Base-by-base conservation (phyloP, 345 rosid species). In the Salix suchowensis region DNA sequence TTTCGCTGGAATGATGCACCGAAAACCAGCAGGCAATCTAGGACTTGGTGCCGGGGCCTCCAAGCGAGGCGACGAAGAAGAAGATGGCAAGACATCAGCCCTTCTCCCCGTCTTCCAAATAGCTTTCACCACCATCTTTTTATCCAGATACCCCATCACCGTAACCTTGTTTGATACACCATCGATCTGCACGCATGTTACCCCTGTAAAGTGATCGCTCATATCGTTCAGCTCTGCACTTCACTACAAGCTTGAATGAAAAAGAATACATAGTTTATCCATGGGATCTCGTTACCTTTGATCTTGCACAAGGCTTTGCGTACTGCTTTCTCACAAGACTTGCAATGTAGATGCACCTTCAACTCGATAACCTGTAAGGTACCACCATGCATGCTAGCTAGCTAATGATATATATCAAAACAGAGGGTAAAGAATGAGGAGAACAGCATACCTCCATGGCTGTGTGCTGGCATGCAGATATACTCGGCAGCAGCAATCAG, bases 271-370 rank as follows among this genome's bases (percentile, higher is more conserved):
- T 0, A 4, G 44, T 40, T 40, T 40, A 40, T 40, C 12, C 5
- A 40, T 10, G 44, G 44, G 13, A 9, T 40, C 12, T n/a, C 13
- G 13, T 40, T 76, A 85, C 83, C 85, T 68, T 77, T 58, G 55
- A 85, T 77, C 50, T 73, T 74, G 74, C 81, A 74, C 75, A 82
- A 50, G 69, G 81, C 46, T 78, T 75, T 73, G 68, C 86, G 82
- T 7, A 81, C 82, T 7, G 81, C 34, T 76, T 80, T 81, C 76
- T 83, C 86, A 26, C 84, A 85, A 10, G 78, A 76, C 80, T 76
- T 83, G 83, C 86, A 85, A 48, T 85, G 86, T 62, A 85, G 65
- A 23, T 82, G 76, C 2, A 81, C 88, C 79, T 76, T 83, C 37
- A 83, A 30, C 61, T 83, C 81, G 9, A 83, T 77, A 34, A 79